Evolutionary conservation across 2,329 filamentous ascomycete genomes (phyloP).

Genomic region (Proliferodiscus dingleyae): DNA sequence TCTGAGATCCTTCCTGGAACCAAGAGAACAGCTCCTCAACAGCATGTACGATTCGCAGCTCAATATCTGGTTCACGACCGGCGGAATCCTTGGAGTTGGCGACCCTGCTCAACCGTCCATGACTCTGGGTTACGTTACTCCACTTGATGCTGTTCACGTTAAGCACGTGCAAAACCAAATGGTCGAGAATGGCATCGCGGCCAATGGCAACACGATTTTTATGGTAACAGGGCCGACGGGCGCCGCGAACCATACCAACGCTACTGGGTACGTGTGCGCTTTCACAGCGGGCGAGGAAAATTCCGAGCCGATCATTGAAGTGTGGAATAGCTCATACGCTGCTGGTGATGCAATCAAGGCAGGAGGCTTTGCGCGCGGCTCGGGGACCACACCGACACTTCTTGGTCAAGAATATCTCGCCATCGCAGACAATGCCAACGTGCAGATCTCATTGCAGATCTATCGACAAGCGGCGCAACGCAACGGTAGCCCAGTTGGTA

Average conservation of each 20-base stretch:
- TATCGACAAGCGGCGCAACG: not conserved
- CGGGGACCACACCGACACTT: conserved; percentile 1
- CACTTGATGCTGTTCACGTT: not conserved
- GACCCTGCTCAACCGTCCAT: not conserved
- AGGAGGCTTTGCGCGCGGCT: conserved; percentile 2
- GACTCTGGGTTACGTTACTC: conserved; percentile 1
- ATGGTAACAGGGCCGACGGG: conserved; percentile 13
- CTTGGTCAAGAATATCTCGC: conserved; percentile 1
- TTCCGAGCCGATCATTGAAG: not conserved
- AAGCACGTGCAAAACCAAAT: conserved; percentile 9
- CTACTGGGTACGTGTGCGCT: conserved; percentile 10
- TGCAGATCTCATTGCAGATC: not conserved
- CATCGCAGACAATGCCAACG: not conserved
- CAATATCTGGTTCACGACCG: conserved; percentile 4
- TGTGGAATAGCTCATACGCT: not conserved
- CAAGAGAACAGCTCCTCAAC: conserved; percentile 1
- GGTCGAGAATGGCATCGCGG: conserved; percentile 16
- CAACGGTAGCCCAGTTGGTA: not conserved
- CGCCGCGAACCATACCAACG: not conserved
- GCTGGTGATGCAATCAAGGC: not conserved
- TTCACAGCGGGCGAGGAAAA: not conserved
- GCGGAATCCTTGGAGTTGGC: not conserved
- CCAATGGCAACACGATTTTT: conserved; percentile 13
- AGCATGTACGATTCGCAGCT: not conserved
- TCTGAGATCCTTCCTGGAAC: not conserved